These are phyloP conservation scores for Sarocladium brachiariae DNA, from an alignment of 2,329 filamentous ascomycete species.

Conservation along the genomic window DNA sequence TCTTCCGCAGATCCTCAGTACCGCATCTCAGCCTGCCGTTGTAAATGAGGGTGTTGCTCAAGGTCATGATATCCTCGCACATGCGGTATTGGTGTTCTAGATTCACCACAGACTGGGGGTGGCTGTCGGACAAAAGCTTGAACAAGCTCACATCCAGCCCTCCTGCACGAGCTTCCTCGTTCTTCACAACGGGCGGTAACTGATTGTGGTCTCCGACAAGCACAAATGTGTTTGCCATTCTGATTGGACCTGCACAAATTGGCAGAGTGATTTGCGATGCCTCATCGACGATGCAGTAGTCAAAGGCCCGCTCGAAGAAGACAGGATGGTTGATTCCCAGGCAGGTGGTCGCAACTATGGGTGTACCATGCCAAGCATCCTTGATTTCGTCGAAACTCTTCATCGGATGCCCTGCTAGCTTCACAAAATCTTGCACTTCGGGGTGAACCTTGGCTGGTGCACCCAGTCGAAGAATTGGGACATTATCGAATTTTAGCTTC, in stretches of 20 bases:
- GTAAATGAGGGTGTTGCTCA: conserved; percentile 92
- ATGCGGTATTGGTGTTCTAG: conserved; percentile 97
- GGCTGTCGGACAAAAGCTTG: conserved; percentile 82
- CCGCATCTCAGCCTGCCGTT: conserved; percentile 86
- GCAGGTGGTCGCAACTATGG: conserved; percentile 91
- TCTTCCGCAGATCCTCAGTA: conserved; percentile 64
- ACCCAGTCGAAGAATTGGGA: conserved; percentile 78
- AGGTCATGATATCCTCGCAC: conserved; percentile 92
- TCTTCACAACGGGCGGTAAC: conserved; percentile 87
- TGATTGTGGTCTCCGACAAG: conserved; percentile 96
- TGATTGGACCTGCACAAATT: conserved; percentile 87
- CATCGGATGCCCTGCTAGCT: conserved; percentile 67
- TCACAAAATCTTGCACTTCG: conserved; percentile 79
- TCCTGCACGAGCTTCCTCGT: conserved; percentile 76
- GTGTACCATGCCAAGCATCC: conserved; percentile 74
- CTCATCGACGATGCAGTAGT: conserved; percentile 98
- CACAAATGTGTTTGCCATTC: conserved; percentile 87
- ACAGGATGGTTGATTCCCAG: conserved; percentile 84
- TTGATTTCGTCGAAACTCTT: conserved; percentile 77
- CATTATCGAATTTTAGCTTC: conserved; percentile 75
- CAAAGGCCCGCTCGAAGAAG: conserved; percentile 83
- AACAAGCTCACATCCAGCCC: conserved; percentile 91
- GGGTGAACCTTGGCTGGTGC: conserved; percentile 79
- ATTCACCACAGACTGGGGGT: conserved; percentile 82
- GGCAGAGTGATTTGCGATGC: conserved; percentile 96